Percentiles rank a stretch among this genome's conserved stretches.
These are phyloP conservation scores for Rhodotorula toruloides DNA, from an alignment of 768 basidiomycete genomes.

Conservation along the genomic window DNA sequence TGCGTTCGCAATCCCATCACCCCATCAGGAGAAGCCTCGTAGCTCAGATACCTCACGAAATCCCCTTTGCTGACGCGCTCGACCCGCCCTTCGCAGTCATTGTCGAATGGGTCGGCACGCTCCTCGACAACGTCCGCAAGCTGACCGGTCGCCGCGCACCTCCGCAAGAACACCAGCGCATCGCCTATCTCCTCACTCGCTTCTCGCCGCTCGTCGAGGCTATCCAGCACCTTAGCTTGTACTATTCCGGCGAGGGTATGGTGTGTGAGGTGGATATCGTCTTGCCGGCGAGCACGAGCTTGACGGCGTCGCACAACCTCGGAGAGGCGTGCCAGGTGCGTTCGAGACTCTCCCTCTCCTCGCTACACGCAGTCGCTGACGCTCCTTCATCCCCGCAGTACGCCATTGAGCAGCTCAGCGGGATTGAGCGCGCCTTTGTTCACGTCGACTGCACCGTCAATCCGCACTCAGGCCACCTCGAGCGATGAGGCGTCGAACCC, in stretches of 20 bases:
- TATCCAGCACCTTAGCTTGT: conserved; percentile 47
- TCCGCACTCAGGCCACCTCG: conserved; percentile 5
- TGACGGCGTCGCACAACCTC: conserved; percentile 45
- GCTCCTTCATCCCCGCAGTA: conserved; percentile 35
- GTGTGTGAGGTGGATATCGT: conserved; percentile 36
- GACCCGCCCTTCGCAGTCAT: conserved; percentile 28
- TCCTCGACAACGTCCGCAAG: conserved; percentile 48
- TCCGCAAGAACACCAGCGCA: conserved; percentile 36
- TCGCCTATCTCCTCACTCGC: conserved; percentile 49
- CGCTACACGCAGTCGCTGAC: no score
- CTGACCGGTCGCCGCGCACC: conserved; percentile 43
- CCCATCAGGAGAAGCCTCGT: no score
- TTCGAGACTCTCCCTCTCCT: conserved; percentile 15
- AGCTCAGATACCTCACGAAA: conserved; percentile 1
- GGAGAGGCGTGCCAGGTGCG: conserved; percentile 45
- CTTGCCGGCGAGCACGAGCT: conserved; percentile 26
- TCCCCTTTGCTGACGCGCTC: neutral
- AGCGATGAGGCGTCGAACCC: conserved; percentile 1
- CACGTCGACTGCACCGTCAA: conserved; percentile 36
- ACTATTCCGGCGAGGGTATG: conserved; percentile 46
- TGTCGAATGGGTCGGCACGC: conserved; percentile 47
- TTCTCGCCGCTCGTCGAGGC: conserved; percentile 48
- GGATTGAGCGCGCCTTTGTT: conserved; percentile 47
- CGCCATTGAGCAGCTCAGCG: conserved; percentile 43
- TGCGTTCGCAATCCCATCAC: conserved; percentile 17